Conservation (phyloP, 2,329 filamentous ascomycete species). For the Dothistroma septosporum region DNA sequence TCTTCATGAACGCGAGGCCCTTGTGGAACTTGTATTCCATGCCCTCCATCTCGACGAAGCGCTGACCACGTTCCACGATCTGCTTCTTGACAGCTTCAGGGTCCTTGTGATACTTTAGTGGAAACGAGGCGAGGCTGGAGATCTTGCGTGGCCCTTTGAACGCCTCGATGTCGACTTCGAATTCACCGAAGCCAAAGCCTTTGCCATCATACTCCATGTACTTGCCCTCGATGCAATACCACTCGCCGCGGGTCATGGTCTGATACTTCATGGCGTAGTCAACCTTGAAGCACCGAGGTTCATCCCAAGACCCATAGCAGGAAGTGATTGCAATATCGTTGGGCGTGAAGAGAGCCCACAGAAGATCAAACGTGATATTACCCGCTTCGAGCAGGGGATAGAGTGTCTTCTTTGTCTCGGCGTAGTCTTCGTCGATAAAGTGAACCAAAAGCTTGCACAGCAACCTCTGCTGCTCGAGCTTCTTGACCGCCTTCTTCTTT, state of each 20-base stretch:
- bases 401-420: constrained; percentile 71
- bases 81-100: constrained; percentile 59
- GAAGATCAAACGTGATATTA: constrained; percentile 80
- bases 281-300: constrained; percentile 78
- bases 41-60: constrained; percentile 74
- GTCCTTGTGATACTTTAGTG: constrained; percentile 74
- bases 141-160: constrained; percentile 84
- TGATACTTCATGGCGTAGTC: constrained; percentile 68
- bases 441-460: constrained; percentile 69
- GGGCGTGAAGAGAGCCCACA: constrained; percentile 88
- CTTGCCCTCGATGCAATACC: constrained; percentile 69
- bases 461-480: constrained; percentile 54
- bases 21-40: constrained; percentile 80
- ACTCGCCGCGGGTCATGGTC: constrained; percentile 67
- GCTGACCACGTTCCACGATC: constrained; percentile 76
- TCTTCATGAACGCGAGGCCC: constrained; percentile 80
- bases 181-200: constrained; percentile 69
- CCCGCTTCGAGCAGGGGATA: constrained; percentile 76
- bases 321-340: constrained; percentile 72
- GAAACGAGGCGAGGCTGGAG: constrained; percentile 70
- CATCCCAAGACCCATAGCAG: constrained; percentile 71
- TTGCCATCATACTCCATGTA: constrained; percentile 91
- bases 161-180: constrained; percentile 63
- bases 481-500: constrained; percentile 59
- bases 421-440: constrained; percentile 79